Evolutionary conservation across 2,329 filamentous ascomycete genomes (phyloP).

Genomic region (Alternaria panax): DNA sequence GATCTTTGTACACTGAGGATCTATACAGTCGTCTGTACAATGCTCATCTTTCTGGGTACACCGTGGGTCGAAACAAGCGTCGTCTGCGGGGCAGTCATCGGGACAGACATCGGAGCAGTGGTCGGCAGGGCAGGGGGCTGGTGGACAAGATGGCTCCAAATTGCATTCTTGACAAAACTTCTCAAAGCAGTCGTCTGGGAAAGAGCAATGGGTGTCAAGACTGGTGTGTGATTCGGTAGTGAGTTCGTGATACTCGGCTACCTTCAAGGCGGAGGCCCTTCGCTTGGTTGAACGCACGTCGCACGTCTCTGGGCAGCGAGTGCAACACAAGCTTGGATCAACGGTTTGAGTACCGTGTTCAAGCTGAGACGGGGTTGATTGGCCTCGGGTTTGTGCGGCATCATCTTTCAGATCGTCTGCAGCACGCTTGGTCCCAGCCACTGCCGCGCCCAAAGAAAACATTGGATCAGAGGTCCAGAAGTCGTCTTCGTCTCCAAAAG

Average conservation of each 20-base stretch:
- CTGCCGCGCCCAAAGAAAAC: constrained; percentile 33
- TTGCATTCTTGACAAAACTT: constrained; percentile 48
- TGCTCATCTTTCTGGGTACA: constrained; percentile 38
- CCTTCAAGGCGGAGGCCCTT: constrained; percentile 41
- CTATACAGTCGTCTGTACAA: constrained; percentile 44
- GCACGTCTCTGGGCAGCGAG: constrained; percentile 27
- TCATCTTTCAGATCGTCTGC: constrained; percentile 32
- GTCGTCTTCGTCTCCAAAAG: constrained; percentile 42
- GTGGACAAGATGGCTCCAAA: constrained; percentile 37
- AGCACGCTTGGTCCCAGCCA: constrained; percentile 45
- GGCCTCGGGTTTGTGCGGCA: constrained; percentile 11
- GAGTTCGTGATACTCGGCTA: constrained; percentile 41
- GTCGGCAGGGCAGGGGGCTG: constrained; percentile 36
- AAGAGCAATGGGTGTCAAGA: constrained; percentile 39
- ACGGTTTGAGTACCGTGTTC: constrained; percentile 14
- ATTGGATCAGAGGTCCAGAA: constrained; percentile 36
- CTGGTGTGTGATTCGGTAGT: constrained; percentile 19
- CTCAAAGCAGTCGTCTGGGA: constrained; percentile 45
- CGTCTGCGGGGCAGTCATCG: constrained; percentile 36
- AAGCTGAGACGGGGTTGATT: constrained; percentile 5
- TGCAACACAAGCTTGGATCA: constrained; percentile 36
- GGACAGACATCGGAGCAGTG: constrained; percentile 39
- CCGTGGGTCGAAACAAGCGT: constrained; percentile 49
- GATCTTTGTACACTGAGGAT: constrained; percentile 46
- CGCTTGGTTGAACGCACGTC: constrained; percentile 43